Percentiles rank a stretch among this genome's conserved stretches.
Evolutionary conservation across 1,284 basidiomycete genomes (phyloP).

Genomic region (Malassezia cuniculi): DNA sequence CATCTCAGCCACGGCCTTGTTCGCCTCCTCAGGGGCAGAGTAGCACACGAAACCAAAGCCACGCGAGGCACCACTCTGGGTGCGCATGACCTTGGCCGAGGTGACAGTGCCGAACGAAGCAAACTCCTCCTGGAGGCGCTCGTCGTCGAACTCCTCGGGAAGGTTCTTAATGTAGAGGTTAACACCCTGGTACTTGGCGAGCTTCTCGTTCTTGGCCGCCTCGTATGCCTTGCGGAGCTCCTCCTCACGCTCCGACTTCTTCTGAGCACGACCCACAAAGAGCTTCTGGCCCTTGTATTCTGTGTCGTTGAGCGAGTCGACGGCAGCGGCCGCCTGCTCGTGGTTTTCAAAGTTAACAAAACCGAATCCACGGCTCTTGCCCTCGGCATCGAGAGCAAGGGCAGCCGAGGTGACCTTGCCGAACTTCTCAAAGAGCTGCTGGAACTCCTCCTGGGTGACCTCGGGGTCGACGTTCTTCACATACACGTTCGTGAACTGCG

Average conservation of each 20-base stretch:
- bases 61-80: constrained; percentile 62
- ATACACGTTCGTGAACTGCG: constrained; percentile 96
- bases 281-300: constrained; percentile 81
- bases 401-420: constrained; percentile 80
- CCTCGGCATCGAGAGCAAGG: constrained; percentile 62
- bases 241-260: constrained; percentile 95
- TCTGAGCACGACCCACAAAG: constrained; percentile 93
- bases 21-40: constrained; percentile 94
- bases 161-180: constrained; percentile 98
- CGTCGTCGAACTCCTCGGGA: constrained; percentile 45
- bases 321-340: constrained; percentile 79
- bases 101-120: constrained; percentile 95
- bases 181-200: constrained; percentile 96
- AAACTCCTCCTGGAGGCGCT: constrained; percentile 55
- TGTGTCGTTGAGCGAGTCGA: constrained; percentile 75
- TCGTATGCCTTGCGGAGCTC: constrained; percentile 84
- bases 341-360: constrained; percentile 94
- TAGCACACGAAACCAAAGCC: constrained; percentile 99
- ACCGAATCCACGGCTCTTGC: constrained; percentile 85
- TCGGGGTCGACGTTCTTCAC: constrained; percentile 89
- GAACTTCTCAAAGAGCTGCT: constrained; percentile 64
- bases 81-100: constrained; percentile 98
- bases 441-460: constrained; percentile 74
- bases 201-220: constrained; percentile 90
- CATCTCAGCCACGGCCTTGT: constrained; percentile 99